These are phyloP conservation scores for Rubia tinctorum DNA, from an alignment of 305 asterid genomes.

Conservation along the genomic window DNA sequence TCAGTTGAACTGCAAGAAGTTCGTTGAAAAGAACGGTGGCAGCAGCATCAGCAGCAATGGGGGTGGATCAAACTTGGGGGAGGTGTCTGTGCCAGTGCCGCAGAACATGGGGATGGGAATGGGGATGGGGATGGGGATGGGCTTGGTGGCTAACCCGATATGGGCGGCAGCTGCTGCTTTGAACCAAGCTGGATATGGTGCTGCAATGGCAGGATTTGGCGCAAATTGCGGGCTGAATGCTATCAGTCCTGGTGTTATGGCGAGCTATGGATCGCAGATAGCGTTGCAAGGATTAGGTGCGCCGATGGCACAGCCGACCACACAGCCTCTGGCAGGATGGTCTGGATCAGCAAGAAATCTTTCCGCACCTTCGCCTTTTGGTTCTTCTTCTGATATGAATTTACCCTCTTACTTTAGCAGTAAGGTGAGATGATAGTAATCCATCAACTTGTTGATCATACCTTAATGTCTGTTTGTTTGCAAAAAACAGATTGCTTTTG, in stretches of 20 bases:
- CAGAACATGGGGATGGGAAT: too few species aligned
- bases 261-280: slow-evolving; percentile 52
- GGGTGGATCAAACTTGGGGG: slow-evolving; percentile 33
- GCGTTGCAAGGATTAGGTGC: slow-evolving; percentile 51
- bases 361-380: slow-evolving; percentile 29
- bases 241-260: slow-evolving; percentile 40
- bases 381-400: slow-evolving; percentile 21
- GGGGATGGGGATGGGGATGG: slow-evolving; percentile 48
- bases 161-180: slow-evolving; percentile 45
- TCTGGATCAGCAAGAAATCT: slow-evolving; percentile 30
- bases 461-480: background rate
- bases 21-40: slow-evolving; percentile 30
- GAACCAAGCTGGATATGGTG: slow-evolving; percentile 29
- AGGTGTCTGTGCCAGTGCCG: slow-evolving; percentile 36
- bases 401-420: slow-evolving; percentile 39
- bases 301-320: slow-evolving; percentile 35
- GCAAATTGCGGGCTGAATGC: slow-evolving; percentile 49
- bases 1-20: slow-evolving; percentile 67
- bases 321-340: slow-evolving; percentile 34
- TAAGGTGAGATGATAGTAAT: slow-evolving; percentile 30
- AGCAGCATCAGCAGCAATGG: slow-evolving; percentile 23
- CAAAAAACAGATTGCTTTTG: too few species aligned
- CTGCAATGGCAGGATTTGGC: slow-evolving; percentile 44
- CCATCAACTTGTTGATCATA: background rate
- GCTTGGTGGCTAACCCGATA: slow-evolving; percentile 41